Evolutionary conservation across 2,329 filamentous ascomycete genomes (phyloP), one percentile per base, ranked within the genome.

Genomic region (Curvularia eragrostidis): DNA sequence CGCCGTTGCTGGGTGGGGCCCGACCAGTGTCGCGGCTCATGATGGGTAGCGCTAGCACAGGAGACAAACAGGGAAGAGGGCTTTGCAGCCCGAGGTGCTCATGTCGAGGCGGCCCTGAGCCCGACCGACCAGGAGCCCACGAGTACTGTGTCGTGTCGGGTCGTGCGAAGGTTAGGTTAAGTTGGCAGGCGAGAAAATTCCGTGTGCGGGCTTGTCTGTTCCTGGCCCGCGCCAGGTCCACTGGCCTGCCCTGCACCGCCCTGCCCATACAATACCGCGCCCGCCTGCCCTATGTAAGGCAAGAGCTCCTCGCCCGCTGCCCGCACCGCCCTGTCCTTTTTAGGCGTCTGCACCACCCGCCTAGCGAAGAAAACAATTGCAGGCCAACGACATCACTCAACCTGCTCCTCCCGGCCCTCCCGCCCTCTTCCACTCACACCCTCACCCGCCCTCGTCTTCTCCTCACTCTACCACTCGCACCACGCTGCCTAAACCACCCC

Each of bases 121-220:
- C 50, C 50, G 55, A 44, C 28, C 24, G 55, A 57, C 50, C 30
- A 54, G 38, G 39, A 42, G 32, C 9, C 28, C n/a, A n/a, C n/a
- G n/a, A n/a, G n/a, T n/a, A n/a, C n/a, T n/a, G n/a, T n/a, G n/a
- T n/a, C n/a, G n/a, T n/a, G n/a, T n/a, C n/a, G n/a, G n/a, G n/a
- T n/a, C n/a, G n/a, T n/a, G n/a, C n/a, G n/a, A n/a, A n/a, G n/a
- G n/a, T n/a, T n/a, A n/a, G n/a, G 54, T 53, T 48, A 58, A 54
- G 54, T 58, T 54, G 54, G 55, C 55, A n/a, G n/a, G n/a, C 49
- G 55, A 49, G 48, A 58, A 58, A 58, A 58, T 58, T 50, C 39
- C 28, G 51, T 41, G 49, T 49, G 55, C 51, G 55, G 38, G 30
- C 55, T 54, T 58, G 55, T 34, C 51, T 54, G 55, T 58, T 58